phyloP scores from a whole-genome alignment of 192 early-diverging fungal species.

The Allomyces arbusculus region DNA sequence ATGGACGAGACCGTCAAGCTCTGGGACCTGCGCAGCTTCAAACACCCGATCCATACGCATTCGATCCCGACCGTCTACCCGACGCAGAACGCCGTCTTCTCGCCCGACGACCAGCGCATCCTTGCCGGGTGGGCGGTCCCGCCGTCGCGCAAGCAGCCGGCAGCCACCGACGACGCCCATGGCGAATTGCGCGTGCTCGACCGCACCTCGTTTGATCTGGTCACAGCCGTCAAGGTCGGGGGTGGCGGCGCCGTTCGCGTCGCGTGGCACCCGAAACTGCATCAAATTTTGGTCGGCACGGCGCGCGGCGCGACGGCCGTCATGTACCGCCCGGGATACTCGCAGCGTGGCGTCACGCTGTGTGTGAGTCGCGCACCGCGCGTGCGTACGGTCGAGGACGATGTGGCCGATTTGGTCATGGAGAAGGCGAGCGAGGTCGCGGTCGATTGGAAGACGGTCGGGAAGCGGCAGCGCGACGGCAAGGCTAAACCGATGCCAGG shows the following conservation, averaged over 20 bases:
- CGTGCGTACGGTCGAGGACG: too few relatives aligned
- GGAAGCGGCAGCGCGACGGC: background rate
- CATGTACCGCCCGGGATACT: background rate
- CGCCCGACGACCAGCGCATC: constrained; percentile 56
- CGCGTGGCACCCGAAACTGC: background rate
- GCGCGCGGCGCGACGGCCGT: background rate
- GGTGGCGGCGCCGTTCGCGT: background rate
- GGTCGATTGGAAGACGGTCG: background rate
- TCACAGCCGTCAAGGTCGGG: constrained; percentile 1
- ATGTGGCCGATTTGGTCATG: too few relatives aligned
- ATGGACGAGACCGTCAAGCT: constrained; percentile 14
- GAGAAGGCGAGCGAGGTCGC: background rate
- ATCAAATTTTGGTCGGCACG: background rate
- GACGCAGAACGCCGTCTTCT: constrained; percentile 62
- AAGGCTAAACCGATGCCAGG: constrained; percentile 24
- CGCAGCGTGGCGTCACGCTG: background rate
- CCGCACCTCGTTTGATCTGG: constrained; percentile 6
- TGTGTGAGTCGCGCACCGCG: background rate
- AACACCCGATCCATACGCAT: constrained; percentile 33
- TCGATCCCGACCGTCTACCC: constrained; percentile 43
- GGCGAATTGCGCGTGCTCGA: background rate
- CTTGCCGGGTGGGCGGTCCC: constrained; percentile 34
- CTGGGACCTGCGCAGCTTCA: constrained; percentile 72
- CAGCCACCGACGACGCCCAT: background rate
- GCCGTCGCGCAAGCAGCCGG: background rate